Base-by-base conservation (phyloP, 306 rosid genomes). In the Quercus dentata region DNA sequence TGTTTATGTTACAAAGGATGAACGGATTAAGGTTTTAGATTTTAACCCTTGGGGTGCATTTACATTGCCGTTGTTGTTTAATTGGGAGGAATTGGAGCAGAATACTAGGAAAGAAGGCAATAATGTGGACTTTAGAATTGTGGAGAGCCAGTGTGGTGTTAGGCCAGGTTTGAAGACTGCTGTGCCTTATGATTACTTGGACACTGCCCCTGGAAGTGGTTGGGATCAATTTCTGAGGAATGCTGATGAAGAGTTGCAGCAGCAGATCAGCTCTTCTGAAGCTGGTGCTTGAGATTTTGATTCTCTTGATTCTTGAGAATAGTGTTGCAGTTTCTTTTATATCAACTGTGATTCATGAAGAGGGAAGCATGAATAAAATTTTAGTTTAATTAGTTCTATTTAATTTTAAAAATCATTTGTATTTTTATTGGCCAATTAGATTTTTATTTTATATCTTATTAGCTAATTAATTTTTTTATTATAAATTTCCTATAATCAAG, bases 151-250 rank as follows among this genome's bases (percentile, higher is more conserved):
- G 56, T 88, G 90, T 31, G 93, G 65, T 64, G 97, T 92, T 46
- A 81, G 97, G 88, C 97, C 93, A 18, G 94, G 97, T 33, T 77
- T 92, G 67, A 92, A 92, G 88, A 90, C 97, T 1, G 97, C 96
- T 61, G 93, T 92, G 71, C 97, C 97, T 5, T 88, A 79, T 74
- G 97, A 92, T 88, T 94, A 85, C 85, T 83, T 92, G 84, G 98
- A 94, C 79, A 87, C 89, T 5, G 81, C 88, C 58, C 12, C 83
- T 0, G 97, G 97, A 44, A 92, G 97, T 83, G 97, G 94, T 44
- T 94, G 93, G 98, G 98, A 94, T 71, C 90, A 86, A 71, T 89
- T 92, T 73, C 79, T 94, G 12, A 92, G 92, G 81, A 90, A 83
- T 75, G 97, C 92, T 31, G 89, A 83, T 79, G 82, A 86, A 59